phyloP scores from a whole-genome alignment of 108 stramenopile species.

The Stephanodiscus minutulus region DNA sequence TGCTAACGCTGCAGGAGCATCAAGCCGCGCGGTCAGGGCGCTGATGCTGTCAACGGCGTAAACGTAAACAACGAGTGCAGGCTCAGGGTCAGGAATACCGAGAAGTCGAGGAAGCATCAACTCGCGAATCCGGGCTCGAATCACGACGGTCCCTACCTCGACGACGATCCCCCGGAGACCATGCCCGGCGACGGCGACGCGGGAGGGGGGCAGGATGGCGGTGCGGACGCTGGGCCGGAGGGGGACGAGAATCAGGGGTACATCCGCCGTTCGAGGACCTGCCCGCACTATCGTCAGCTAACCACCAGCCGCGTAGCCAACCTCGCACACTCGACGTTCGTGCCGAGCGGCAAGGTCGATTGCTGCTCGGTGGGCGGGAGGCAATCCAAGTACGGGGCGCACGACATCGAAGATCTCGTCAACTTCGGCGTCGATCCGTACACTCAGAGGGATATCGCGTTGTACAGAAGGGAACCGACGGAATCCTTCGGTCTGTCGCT shows the following conservation, averaged over 20 bases:
- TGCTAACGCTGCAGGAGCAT: slow-evolving; percentile 18
- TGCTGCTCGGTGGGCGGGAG: slow-evolving; percentile 65
- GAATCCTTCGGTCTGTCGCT: slow-evolving; percentile 57
- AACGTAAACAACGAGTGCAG: slow-evolving; percentile 63
- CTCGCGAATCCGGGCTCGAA: slow-evolving; percentile 15
- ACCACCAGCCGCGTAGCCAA: slow-evolving; percentile 49
- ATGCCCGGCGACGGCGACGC: slow-evolving; percentile 27
- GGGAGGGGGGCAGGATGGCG: slow-evolving; percentile 21
- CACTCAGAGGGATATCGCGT: slow-evolving; percentile 50
- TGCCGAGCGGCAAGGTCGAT: slow-evolving; percentile 43
- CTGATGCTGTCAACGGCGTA: slow-evolving; percentile 28
- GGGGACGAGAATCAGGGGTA: slow-evolving; percentile 25
- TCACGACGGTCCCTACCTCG: slow-evolving; percentile 42
- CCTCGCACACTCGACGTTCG: slow-evolving; percentile 45
- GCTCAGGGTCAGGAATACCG: slow-evolving; percentile 58
- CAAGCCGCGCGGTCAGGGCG: slow-evolving; percentile 31
- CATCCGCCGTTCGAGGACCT: slow-evolving; percentile 39
- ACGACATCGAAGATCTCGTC: slow-evolving; percentile 83
- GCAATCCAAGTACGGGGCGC: slow-evolving; percentile 64
- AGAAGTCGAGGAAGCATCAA: slow-evolving; percentile 47
- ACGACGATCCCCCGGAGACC: slow-evolving; percentile 59
- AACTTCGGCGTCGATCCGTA: slow-evolving; percentile 68
- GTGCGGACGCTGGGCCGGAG: slow-evolving; percentile 9
- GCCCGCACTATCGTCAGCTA: slow-evolving; percentile 76
- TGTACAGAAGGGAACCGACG: slow-evolving; percentile 52